Evolutionary conservation across 495 filamentous ascomycete species (phyloP).

Genomic region (Jackrogersella multiformis): DNA sequence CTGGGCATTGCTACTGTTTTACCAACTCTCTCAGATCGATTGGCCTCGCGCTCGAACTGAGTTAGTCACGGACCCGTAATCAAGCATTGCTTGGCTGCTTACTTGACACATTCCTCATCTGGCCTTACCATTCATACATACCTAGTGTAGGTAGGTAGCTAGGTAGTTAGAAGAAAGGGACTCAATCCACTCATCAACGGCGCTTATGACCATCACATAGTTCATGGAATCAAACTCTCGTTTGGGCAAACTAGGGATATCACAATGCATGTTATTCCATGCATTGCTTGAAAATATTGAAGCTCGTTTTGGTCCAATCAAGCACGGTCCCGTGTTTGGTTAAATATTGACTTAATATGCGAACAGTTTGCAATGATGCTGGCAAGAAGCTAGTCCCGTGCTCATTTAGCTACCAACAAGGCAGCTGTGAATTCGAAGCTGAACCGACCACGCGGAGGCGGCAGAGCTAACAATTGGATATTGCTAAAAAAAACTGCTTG

Average conservation of each 20-base stretch:
- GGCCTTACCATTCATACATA: constrained; percentile 20
- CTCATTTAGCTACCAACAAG: background rate
- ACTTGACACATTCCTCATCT: constrained; percentile 39
- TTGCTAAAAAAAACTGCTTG: background rate
- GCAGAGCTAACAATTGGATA: constrained; percentile 16
- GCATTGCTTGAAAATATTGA: background rate
- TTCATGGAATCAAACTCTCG: background rate
- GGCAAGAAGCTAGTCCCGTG: constrained; percentile 7
- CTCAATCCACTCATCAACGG: background rate
- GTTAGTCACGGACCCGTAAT: constrained; percentile 30
- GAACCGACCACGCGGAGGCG: constrained; percentile 20
- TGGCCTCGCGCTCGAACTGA: constrained; percentile 9
- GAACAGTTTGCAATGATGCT: background rate
- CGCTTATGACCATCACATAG: background rate
- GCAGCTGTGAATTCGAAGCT: constrained; percentile 20
- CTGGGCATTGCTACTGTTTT: constrained; percentile 36
- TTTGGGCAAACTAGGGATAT: background rate
- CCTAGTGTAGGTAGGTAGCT: background rate
- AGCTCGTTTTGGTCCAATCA: background rate
- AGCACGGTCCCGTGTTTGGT: background rate
- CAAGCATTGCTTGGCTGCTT: constrained; percentile 31
- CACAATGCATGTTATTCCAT: background rate
- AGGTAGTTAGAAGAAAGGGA: background rate
- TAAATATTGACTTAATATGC: background rate
- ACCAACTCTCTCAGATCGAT: constrained; percentile 22